Evolutionary conservation across 2,329 filamentous ascomycete genomes (phyloP), one percentile per base, ranked within the genome.

Genomic region (Talaromyces sp.): DNA sequence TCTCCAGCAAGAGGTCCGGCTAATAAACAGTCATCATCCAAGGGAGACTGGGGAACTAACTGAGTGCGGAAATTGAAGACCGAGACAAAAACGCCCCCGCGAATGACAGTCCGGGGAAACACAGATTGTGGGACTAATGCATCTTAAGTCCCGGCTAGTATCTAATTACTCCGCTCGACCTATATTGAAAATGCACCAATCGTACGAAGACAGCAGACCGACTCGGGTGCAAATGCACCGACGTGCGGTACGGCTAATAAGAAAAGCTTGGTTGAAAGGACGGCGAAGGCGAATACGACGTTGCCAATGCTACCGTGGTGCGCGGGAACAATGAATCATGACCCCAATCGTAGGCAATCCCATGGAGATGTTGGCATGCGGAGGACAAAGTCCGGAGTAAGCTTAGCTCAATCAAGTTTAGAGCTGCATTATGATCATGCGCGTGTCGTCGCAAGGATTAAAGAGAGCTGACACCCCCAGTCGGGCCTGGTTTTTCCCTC

Each of bases 401-500:
- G 67, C 68, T 71, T 68, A 60, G 58, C 64, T 63, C 48, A 69
- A 70, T 70, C 64, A 52, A 69, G 69, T 50, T 66, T 67, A 69
- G 65, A 61, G 65, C 66, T 40, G 64, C 58, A 64, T 65, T 65
- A 66, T 63, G 55, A 64, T 60, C 61, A 67, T 61, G 57, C 64
- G 64, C 46, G 54, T 64, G 55, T 64, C 66, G 63, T 69, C 66
- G 63, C 68, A 67, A 59, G 65, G 68, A 73, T 73, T 71, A 73
- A 73, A 72, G 71, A 73, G 68, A 68, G 68, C 69, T 67, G 67
- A 70, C 69, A 69, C 71, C 70, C 68, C 46, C 25, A 65, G 68
- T 66, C 65, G 64, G 69, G 67, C 63, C 67, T 61, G 23, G 48
- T 5, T 61, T 23, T 42, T 46, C 31, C 11, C 25, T 21, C n/a